Percentiles rank a stretch among this genome's conserved stretches.
Conservation (phyloP, 306 rosid genomes). For the Lithocarpus polystachyus region DNA sequence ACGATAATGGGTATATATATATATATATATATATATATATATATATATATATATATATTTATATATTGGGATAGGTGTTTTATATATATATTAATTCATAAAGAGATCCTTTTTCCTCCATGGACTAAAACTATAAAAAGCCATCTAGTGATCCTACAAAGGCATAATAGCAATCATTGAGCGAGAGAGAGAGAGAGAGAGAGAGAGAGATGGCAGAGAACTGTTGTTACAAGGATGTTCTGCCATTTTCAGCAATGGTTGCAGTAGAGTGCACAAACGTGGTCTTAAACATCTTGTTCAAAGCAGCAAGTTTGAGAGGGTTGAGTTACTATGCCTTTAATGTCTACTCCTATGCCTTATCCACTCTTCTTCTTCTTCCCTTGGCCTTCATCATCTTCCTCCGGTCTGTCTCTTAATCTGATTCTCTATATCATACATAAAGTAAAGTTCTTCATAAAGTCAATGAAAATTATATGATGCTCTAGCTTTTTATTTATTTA, state of each 20-base stretch:
- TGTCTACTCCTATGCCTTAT: slow-evolving; percentile 39
- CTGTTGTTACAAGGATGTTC: slow-evolving; percentile 28
- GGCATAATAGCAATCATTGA: not conserved
- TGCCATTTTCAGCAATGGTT: slow-evolving; percentile 47
- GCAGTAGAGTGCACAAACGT: slow-evolving; percentile 46
- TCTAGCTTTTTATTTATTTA: not conserved
- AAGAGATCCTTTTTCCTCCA: not conserved
- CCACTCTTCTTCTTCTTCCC: slow-evolving; percentile 48
- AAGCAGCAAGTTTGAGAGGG: slow-evolving; percentile 46
- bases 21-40: too few relatives aligned
- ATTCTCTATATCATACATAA: not conserved
- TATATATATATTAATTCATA: too few relatives aligned
- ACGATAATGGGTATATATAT: too few relatives aligned
- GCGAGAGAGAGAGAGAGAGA: slow-evolving; percentile 15
- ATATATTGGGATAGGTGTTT: too few relatives aligned
- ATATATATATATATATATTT: too few relatives aligned
- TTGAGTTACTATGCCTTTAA: slow-evolving; percentile 50
- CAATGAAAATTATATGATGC: not conserved
- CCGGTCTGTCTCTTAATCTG: not conserved
- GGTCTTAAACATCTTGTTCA: slow-evolving; percentile 42
- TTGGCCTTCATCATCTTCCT: slow-evolving; percentile 29
- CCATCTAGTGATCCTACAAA: not conserved
- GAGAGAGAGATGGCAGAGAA: slow-evolving; percentile 26
- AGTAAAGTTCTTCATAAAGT: not conserved
- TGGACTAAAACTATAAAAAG: not conserved